Percentiles rank a stretch among this genome's conserved stretches.
phyloP scores from a whole-genome alignment of 345 rosid genomes.

The Acer saccharum region DNA sequence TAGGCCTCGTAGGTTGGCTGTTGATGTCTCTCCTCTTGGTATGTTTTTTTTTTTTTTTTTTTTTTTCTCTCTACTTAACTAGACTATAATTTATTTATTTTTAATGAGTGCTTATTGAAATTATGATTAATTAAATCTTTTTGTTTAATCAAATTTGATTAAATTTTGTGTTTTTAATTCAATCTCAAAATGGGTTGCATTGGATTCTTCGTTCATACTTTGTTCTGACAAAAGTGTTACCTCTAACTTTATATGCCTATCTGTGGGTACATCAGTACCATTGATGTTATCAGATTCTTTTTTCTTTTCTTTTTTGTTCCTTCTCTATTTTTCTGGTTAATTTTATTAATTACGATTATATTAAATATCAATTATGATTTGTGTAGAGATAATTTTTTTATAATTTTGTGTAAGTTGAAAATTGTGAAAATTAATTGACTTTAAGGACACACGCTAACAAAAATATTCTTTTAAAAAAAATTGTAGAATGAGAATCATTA shows the following conservation, averaged over 20 bases:
- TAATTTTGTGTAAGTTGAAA: too few species aligned
- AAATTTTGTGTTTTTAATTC: background rate
- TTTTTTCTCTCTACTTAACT: background rate
- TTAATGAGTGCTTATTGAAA: background rate
- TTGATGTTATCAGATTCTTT: background rate
- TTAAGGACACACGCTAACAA: too few species aligned
- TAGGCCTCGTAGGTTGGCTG: conserved; percentile 44
- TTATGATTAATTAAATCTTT: background rate
- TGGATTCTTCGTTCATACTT: background rate
- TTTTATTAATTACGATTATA: too few species aligned
- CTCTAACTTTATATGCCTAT: background rate
- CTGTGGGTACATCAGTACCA: background rate
- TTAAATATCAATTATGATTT: too few species aligned
- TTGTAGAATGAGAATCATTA: background rate
- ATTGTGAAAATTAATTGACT: too few species aligned
- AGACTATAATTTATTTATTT: background rate
- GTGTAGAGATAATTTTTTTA: too few species aligned
- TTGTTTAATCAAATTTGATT: background rate
- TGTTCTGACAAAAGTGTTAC: background rate
- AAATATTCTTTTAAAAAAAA: too few species aligned
- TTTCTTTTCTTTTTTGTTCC: too few species aligned
- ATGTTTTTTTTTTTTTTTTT: conserved; percentile 17
- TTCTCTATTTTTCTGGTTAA: too few species aligned
- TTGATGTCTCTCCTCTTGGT: conserved; percentile 73
- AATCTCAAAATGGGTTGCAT: background rate